Percentiles rank a stretch among this genome's conserved stretches.
Evolutionary conservation across 495 filamentous ascomycete genomes (phyloP).

Genomic region (Xylaria sp.): DNA sequence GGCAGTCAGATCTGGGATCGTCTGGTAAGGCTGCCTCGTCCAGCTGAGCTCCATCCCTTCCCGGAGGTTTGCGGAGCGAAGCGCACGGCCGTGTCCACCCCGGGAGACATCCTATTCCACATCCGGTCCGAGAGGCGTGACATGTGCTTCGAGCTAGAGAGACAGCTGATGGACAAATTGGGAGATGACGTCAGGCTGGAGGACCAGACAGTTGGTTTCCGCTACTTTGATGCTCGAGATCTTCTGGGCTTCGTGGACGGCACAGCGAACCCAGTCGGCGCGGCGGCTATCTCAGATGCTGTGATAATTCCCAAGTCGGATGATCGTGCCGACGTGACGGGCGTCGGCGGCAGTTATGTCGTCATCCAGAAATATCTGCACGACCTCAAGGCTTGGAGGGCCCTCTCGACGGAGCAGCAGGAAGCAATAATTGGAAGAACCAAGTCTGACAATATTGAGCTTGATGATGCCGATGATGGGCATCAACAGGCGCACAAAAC

Average conservation of each 20-base stretch:
- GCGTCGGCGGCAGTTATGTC: constrained; percentile 61
- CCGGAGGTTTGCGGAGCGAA: constrained; percentile 50
- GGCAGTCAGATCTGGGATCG: constrained; percentile 58
- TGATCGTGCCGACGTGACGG: constrained; percentile 49
- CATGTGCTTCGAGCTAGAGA: constrained; percentile 64
- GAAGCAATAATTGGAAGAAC: constrained; percentile 64
- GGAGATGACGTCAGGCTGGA: constrained; percentile 54
- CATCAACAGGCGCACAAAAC: constrained; percentile 61
- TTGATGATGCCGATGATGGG: constrained; percentile 57
- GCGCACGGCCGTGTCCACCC: constrained; percentile 59
- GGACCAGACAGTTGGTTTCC: constrained; percentile 64
- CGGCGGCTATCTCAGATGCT: constrained; percentile 30
- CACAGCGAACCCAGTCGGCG: constrained; percentile 63
- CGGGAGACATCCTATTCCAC: constrained; percentile 64
- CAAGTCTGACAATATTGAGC: constrained; percentile 62
- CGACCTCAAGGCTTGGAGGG: constrained; percentile 55
- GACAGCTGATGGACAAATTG: constrained; percentile 57
- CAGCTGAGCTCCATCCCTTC: constrained; percentile 62
- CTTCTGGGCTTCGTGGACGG: constrained; percentile 67
- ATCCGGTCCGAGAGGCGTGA: constrained; percentile 65
- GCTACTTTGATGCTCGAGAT: constrained; percentile 66
- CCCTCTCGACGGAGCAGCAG: constrained; percentile 57
- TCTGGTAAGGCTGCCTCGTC: constrained; percentile 52
- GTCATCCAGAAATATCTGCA: constrained; percentile 67
- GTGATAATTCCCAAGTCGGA: constrained; percentile 54